These are phyloP conservation scores for Tolypocladium nubicola DNA, from an alignment of 2,329 filamentous ascomycete species.

Conservation along the genomic window DNA sequence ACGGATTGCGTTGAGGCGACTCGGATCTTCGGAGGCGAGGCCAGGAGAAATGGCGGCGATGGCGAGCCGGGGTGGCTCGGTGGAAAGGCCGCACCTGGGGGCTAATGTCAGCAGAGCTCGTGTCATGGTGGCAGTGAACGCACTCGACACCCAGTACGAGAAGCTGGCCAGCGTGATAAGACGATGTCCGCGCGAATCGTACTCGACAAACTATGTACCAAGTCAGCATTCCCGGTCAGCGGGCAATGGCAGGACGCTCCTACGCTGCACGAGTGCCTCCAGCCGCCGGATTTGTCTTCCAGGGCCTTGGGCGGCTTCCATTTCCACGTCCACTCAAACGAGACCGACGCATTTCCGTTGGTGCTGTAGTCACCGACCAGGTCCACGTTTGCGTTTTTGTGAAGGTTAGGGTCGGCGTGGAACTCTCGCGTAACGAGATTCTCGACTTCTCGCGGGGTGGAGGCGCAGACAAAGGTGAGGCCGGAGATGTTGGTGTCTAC, in stretches of 20 bases:
- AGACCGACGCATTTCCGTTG: slow-evolving; percentile 68
- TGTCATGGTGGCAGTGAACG: slow-evolving; percentile 12
- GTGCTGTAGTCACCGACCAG: slow-evolving; percentile 89
- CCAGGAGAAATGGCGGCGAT: slow-evolving; percentile 62
- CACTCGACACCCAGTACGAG: slow-evolving; percentile 89
- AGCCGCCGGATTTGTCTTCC: slow-evolving; percentile 82
- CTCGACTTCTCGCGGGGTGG: slow-evolving; percentile 77
- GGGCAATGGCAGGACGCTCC: slow-evolving; percentile 14
- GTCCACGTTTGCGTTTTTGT: slow-evolving; percentile 94
- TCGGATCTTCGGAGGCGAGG: slow-evolving; percentile 64
- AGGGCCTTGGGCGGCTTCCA: slow-evolving; percentile 79
- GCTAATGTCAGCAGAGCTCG: background rate
- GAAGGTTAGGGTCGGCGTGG: slow-evolving; percentile 90
- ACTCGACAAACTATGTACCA: slow-evolving; percentile 71
- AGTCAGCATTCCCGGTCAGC: slow-evolving; percentile 12
- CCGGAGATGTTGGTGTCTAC: slow-evolving; percentile 74
- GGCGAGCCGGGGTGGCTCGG: slow-evolving; percentile 53
- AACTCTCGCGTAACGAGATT: slow-evolving; percentile 93
- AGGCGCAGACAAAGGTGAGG: slow-evolving; percentile 85
- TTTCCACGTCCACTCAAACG: slow-evolving; percentile 94
- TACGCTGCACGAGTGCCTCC: slow-evolving; percentile 91
- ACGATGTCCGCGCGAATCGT: slow-evolving; percentile 84
- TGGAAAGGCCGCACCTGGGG: slow-evolving; percentile 30
- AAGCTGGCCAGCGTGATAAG: slow-evolving; percentile 84
- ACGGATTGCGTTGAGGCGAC: slow-evolving; percentile 82